phyloP scores from a whole-genome alignment of 2,329 filamentous ascomycete species.

The Alternaria solani region DNA sequence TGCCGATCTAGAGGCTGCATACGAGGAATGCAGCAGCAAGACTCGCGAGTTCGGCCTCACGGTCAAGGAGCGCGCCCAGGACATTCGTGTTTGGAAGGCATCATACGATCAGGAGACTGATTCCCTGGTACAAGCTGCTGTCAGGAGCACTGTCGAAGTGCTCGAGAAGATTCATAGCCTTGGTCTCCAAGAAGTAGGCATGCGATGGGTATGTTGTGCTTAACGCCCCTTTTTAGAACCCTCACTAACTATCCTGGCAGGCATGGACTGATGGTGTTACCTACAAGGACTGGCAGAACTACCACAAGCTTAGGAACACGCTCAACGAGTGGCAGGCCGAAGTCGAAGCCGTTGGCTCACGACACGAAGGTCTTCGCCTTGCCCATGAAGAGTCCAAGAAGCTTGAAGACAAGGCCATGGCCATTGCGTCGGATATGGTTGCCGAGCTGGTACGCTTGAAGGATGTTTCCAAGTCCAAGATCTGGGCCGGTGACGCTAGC shows the following conservation, averaged over 20 bases:
- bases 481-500: slow-evolving; percentile 74
- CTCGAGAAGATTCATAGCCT: slow-evolving; percentile 83
- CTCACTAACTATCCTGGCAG: slow-evolving; percentile 6
- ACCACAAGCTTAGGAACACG: slow-evolving; percentile 83
- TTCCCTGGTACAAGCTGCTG: slow-evolving; percentile 72
- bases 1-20: slow-evolving; percentile 60
- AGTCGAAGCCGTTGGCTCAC: slow-evolving; percentile 77
- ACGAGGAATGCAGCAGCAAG: slow-evolving; percentile 61
- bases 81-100: slow-evolving; percentile 78
- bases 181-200: slow-evolving; percentile 88
- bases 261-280: slow-evolving; percentile 95
- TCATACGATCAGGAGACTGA: slow-evolving; percentile 75
- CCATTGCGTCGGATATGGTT: slow-evolving; percentile 77
- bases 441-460: slow-evolving; percentile 82
- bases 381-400: slow-evolving; percentile 73
- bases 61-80: slow-evolving; percentile 80
- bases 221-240: background rate
- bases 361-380: slow-evolving; percentile 73
- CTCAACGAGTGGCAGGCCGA: slow-evolving; percentile 87
- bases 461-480: slow-evolving; percentile 85
- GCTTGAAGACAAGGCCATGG: slow-evolving; percentile 82
- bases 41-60: slow-evolving; percentile 73
- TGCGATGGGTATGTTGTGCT: slow-evolving; percentile 68
- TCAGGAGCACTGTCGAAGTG: slow-evolving; percentile 82
- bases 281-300: slow-evolving; percentile 97